Conservation (phyloP, 2,329 filamentous ascomycete species). For the Aspergillus tubingensis region DNA sequence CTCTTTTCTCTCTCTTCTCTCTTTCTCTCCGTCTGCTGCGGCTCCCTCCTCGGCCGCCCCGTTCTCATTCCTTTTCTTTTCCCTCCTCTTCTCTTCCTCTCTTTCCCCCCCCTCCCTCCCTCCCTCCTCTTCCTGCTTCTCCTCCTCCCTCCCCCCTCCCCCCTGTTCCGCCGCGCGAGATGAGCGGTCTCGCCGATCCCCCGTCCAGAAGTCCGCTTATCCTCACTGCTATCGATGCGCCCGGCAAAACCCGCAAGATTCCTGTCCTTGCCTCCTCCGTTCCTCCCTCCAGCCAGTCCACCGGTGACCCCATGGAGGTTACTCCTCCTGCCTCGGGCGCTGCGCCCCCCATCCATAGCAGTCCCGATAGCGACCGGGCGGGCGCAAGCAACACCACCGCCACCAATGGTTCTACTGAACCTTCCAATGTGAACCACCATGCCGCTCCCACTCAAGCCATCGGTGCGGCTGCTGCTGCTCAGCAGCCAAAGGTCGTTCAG, state of each 20-base stretch:
- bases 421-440: constrained; percentile 30
- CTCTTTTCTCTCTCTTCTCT: neutral
- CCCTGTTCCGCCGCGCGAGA: constrained; percentile 31
- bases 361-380: constrained; percentile 51
- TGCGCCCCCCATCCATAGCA: constrained; percentile 51
- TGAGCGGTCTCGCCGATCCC: constrained; percentile 46
- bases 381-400: constrained; percentile 32
- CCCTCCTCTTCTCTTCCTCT: constrained; percentile 9
- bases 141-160: neutral
- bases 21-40: neutral
- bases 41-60: neutral
- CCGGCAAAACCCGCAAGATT: constrained; percentile 53
- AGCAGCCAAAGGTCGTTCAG: constrained; percentile 96
- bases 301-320: constrained; percentile 58
- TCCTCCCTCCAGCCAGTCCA: constrained; percentile 42
- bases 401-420: constrained; percentile 36
- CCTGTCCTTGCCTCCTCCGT: constrained; percentile 54
- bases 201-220: constrained; percentile 49
- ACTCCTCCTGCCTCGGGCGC: constrained; percentile 48
- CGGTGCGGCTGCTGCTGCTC: constrained; percentile 59
- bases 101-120: constrained; percentile 19
- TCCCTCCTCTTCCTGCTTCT: constrained; percentile 15
- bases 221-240: constrained; percentile 40
- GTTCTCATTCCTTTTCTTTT: constrained; percentile 10
- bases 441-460: constrained; percentile 35